Conservation (phyloP, 345 rosid genomes). For the Eucalyptus albens region DNA sequence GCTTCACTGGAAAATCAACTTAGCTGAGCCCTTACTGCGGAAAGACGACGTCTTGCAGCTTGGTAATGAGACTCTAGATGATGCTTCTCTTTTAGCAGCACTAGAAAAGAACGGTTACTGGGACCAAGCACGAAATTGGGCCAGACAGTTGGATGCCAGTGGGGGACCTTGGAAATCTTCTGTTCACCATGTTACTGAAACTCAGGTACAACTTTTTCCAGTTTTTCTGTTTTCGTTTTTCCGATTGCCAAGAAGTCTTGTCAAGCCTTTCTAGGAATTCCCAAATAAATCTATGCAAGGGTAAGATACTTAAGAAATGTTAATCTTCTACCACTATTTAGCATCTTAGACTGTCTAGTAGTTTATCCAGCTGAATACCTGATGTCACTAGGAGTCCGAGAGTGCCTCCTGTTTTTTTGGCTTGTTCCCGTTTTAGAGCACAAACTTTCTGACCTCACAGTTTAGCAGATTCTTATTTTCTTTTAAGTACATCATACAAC, state of each 20-base stretch:
- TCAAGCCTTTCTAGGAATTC: not conserved
- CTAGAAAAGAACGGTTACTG: slow-evolving; percentile 77
- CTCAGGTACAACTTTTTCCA: slow-evolving; percentile 47
- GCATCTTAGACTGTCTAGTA: not conserved
- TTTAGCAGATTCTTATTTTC: not conserved
- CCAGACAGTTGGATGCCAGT: slow-evolving; percentile 83
- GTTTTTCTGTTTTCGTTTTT: not conserved
- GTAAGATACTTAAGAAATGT: not conserved
- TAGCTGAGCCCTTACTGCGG: slow-evolving; percentile 82
- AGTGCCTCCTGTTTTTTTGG: not conserved
- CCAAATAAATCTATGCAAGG: not conserved
- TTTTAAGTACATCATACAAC: not conserved
- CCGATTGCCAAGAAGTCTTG: not conserved
- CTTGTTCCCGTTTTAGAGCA: not conserved
- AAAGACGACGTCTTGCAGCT: slow-evolving; percentile 58
- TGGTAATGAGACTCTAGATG: slow-evolving; percentile 80
- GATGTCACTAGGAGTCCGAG: not conserved
- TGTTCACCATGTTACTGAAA: slow-evolving; percentile 86
- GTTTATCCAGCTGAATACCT: not conserved
- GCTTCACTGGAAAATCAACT: slow-evolving; percentile 85
- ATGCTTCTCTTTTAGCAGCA: slow-evolving; percentile 77
- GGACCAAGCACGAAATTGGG: slow-evolving; percentile 99
- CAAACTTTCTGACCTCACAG: not conserved
- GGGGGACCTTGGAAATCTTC: slow-evolving; percentile 83
- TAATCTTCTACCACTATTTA: not conserved